Evolutionary conservation across 768 basidiomycete species (phyloP).

Genomic region (Phanerodontia chrysosporium): DNA sequence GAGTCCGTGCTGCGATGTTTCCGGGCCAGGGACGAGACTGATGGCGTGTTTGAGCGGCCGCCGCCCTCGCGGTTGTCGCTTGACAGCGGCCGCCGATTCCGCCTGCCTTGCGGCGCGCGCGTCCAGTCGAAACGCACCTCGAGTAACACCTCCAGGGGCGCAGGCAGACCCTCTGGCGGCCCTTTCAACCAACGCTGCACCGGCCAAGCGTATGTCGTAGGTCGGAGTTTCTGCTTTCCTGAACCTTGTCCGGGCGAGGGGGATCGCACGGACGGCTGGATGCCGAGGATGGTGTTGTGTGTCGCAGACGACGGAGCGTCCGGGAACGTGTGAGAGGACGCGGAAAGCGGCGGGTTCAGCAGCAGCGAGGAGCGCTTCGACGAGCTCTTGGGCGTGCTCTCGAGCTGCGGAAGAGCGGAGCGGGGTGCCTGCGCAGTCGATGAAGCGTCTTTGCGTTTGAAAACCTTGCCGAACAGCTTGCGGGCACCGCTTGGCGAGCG

Average conservation of each 20-base stretch:
- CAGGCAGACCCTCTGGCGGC: constrained; percentile 37
- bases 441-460: constrained; percentile 52
- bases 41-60: constrained; percentile 11
- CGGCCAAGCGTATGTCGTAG: constrained; percentile 67
- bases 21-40: constrained; percentile 9
- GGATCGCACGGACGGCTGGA: constrained; percentile 62
- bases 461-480: constrained; percentile 64
- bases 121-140: constrained; percentile 83
- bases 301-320: constrained; percentile 17
- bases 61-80: constrained; percentile 9
- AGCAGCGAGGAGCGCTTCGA: constrained; percentile 19
- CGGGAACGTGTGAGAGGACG: constrained; percentile 8
- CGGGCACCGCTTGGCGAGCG: constrained; percentile 43
- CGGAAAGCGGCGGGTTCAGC: constrained; percentile 4
- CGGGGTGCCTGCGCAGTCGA: constrained; percentile 25
- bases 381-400: constrained; percentile 1
- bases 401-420: constrained; percentile 4
- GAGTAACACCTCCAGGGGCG: constrained; percentile 41
- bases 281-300: constrained; percentile 55
- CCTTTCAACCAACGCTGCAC: constrained; percentile 74
- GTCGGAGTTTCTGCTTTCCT: constrained; percentile 26
- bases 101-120: constrained; percentile 27
- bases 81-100: neutral
- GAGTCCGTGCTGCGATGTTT: neutral
- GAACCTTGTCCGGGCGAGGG: constrained; percentile 30